phyloP scores from a whole-genome alignment of 169 alveolate genomes.

The Cystoisospora suis region DNA sequence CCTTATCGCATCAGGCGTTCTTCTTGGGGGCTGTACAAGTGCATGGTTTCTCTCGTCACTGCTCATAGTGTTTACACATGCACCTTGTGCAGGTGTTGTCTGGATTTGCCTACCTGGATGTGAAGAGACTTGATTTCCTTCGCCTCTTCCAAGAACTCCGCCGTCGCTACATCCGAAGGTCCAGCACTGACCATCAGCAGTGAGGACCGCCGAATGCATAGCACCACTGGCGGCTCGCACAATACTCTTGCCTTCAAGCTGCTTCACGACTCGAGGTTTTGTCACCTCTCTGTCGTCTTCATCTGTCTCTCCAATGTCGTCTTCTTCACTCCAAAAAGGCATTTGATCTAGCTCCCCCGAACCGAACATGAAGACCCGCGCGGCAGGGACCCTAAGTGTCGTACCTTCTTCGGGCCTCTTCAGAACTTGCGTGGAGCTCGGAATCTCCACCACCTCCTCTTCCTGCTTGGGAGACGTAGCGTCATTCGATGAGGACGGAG shows the following conservation, averaged over 20 bases:
- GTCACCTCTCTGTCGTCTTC: slow-evolving; percentile 45
- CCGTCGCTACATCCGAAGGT: slow-evolving; percentile 54
- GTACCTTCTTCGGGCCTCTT: neutral
- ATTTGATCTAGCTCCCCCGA: slow-evolving; percentile 48
- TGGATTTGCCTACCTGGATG: too few relatives aligned
- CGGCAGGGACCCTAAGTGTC: neutral
- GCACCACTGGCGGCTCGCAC: slow-evolving; percentile 47
- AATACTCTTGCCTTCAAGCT: neutral
- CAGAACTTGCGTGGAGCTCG: neutral
- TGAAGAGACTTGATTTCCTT: too few relatives aligned
- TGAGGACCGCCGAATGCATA: slow-evolving; percentile 46
- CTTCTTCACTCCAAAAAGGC: slow-evolving; percentile 5
- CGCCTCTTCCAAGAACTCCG: slow-evolving; percentile 43
- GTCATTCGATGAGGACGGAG: too few relatives aligned
- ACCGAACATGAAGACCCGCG: slow-evolving; percentile 34
- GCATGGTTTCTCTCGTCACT: too few relatives aligned
- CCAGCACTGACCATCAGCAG: slow-evolving; percentile 45
- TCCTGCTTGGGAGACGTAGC: too few relatives aligned
- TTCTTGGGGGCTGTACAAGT: too few relatives aligned
- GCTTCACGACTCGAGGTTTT: slow-evolving; percentile 22
- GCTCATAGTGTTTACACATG: too few relatives aligned
- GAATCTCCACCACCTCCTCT: neutral
- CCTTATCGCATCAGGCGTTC: too few relatives aligned
- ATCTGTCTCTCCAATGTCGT: neutral
- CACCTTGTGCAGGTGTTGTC: too few relatives aligned